Evolutionary conservation across 1,284 basidiomycete genomes (phyloP), one percentile per base, ranked within the genome.

Genomic region (Acaromyces ingoldii): DNA sequence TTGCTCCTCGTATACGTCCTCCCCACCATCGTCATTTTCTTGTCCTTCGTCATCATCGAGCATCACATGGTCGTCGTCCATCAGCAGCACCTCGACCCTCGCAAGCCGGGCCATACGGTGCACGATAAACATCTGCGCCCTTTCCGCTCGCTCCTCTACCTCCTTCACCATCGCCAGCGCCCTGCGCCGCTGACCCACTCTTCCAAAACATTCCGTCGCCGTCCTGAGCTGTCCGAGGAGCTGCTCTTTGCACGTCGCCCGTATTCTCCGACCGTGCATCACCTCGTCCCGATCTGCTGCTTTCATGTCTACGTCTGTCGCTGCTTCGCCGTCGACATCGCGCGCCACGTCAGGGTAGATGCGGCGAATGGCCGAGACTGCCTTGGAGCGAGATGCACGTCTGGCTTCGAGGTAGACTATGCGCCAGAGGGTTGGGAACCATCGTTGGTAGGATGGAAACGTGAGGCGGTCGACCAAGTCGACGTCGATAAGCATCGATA

Each of bases 181-280:
- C 34, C 15, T 25, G 11, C 29, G 19, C 2, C 11, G 25, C 22
- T 45, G n/a, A n/a, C n/a, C n/a, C n/a, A n/a, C 42, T 13, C 24
- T 45, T 29, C 21, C 17, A 45, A 22, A 19, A 21, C 15, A 17
- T 30, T 31, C 13, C 22, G 34, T 28, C 24, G 42, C 42, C 34
- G 30, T 31, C 6, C 19, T 26, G 4, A 45, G 42, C 11, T 26
- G 11, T n/a, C 26, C 26, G 6, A 11, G 26, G 10, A 45, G 24
- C 13, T 45, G 13, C 22, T 45, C 17, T 22, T 25, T 22, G 10
- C 17, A 13, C 11, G 21, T 45, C 24, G 25, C 22, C 3, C 25
- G 11, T 30, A 22, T 6, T 45, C 22, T 34, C 15, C 26, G 42
- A 45, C 25, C 42, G 34, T 28, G 42, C 42, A 17, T 45, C 42